Evolutionary conservation across 148 eudicot genomes (phyloP).

Genomic region (Oxyria digyna): DNA sequence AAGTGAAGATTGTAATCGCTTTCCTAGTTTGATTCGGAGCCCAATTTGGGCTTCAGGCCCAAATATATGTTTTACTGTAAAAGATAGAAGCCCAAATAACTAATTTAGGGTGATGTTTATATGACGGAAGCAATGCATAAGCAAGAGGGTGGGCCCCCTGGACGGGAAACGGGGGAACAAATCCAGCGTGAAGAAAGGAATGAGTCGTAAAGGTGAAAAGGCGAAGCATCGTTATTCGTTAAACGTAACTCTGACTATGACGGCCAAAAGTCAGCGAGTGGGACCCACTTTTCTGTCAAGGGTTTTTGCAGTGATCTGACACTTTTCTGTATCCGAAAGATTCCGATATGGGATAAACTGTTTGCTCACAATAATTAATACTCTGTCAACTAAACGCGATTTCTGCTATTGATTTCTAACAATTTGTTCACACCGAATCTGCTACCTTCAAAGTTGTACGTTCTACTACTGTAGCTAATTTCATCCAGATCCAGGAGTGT

Average conservation of each 20-base stretch:
- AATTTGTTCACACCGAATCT: not conserved
- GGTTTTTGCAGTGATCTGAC: no score
- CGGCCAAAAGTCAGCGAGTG: not conserved
- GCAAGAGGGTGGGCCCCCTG: not conserved
- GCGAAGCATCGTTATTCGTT: not conserved
- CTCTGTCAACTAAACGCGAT: not conserved
- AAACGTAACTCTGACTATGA: not conserved
- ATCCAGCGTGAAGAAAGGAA: not conserved
- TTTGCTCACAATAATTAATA: no score
- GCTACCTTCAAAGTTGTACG: not conserved
- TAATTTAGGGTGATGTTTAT: not conserved
- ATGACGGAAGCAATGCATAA: not conserved
- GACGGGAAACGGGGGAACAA: constrained; percentile 4
- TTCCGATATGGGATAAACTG: not conserved
- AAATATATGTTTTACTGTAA: no score
- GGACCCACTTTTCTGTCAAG: not conserved
- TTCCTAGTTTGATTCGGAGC: not conserved
- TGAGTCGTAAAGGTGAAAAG: no score
- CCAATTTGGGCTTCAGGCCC: no score
- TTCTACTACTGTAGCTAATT: no score
- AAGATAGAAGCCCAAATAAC: not conserved
- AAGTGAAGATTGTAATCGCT: no score
- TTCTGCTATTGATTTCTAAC: not conserved
- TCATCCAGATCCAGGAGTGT: not conserved
- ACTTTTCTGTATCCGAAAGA: not conserved